Evolutionary conservation across 345 rosid genomes (phyloP), one percentile per base, ranked within the genome.

Genomic region (Ailanthus altissimus): DNA sequence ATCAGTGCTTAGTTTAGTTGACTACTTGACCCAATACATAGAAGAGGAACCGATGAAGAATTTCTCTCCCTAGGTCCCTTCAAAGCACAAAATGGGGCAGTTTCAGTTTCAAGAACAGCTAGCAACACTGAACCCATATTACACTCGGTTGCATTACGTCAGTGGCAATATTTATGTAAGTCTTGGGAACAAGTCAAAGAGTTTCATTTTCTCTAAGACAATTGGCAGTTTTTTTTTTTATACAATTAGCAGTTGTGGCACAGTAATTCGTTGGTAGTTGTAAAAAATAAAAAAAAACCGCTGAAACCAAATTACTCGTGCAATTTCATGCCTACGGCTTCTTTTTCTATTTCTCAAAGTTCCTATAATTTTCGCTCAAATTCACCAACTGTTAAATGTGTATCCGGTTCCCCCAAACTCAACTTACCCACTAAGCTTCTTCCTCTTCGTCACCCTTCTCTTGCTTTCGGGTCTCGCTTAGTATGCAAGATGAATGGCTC

Each of bases 81-180:
- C 81, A 46, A 58, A 45, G 46, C 7, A 25, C 15, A 20, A 56
- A 43, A 84, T 83, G 86, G 70, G 75, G 74, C 86, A 73, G 60
- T 65, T 82, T 73, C 85, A 36, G 81, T 42, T 78, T 57, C 85
- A 78, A n/a, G n/a, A n/a, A 26, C 77, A 23, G 42, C 43, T 25
- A 13, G 20, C 77, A 12, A 12, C 72, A 5, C 62, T 42, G 47
- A 82, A 71, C 26, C 83, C 78, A 14, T 58, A 14, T 63, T n/a
- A n/a, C n/a, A n/a, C n/a, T n/a, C n/a, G n/a, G n/a, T n/a, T n/a
- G n/a, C n/a, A n/a, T n/a, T n/a, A n/a, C n/a, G n/a, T n/a, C n/a
- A n/a, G n/a, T n/a, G n/a, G n/a, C n/a, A n/a, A n/a, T n/a, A n/a
- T n/a, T n/a, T n/a, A n/a, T n/a, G n/a, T n/a, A n/a, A n/a, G n/a